Evolutionary conservation across 129 eudicot species (phyloP), one percentile per base, ranked within the genome.

Genomic region (Helianthus annuus): DNA sequence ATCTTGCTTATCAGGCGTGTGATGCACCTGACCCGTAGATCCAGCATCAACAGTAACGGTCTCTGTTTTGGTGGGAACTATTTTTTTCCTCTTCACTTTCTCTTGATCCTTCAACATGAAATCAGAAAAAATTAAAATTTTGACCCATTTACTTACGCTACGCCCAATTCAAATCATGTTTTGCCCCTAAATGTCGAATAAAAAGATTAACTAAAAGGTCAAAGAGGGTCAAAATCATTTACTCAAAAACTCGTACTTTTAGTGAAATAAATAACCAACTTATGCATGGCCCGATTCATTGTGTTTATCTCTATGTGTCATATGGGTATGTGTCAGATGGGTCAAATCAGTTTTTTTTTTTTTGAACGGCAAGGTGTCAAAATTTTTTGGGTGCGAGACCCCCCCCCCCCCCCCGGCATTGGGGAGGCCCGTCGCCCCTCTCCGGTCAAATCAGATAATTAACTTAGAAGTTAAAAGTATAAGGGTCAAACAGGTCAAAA

Each of bases 81-180:
- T 24, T 78, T 86, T 92, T 88, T 86, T 86, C 78, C 78, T 82
- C 84, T 75, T 91, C 19, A 82, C 27, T 58, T 79, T 86, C 80
- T 84, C 96, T 46, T 68, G 84, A 66, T 84, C 83, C 97, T 92
- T 60, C 38, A 62, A 58, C 46, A 72, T 46, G 8, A 56, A 68
- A 51, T 14, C 66, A 45, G 34, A 10, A n/a, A 14, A 11, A 22
- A 65, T 44, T 17, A 34, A 65, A 48, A 44, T 64, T 64, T 64
- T 1, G n/a, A 64, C 3, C 36, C 69, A 64, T 42, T 12, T 40
- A 42, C n/a, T 2, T 42, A 12, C 16, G 51, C 69, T 24, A 15
- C 39, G n/a, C 38, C n/a, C 39, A 5, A 3, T 27, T 57, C 64
- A 6, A 57, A n/a, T 27, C 5, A 24, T 57, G 39, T 24, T 57